These are phyloP conservation scores for Microsporum ferrugineum DNA, from an alignment of 2,329 filamentous ascomycete species.

Conservation along the genomic window DNA sequence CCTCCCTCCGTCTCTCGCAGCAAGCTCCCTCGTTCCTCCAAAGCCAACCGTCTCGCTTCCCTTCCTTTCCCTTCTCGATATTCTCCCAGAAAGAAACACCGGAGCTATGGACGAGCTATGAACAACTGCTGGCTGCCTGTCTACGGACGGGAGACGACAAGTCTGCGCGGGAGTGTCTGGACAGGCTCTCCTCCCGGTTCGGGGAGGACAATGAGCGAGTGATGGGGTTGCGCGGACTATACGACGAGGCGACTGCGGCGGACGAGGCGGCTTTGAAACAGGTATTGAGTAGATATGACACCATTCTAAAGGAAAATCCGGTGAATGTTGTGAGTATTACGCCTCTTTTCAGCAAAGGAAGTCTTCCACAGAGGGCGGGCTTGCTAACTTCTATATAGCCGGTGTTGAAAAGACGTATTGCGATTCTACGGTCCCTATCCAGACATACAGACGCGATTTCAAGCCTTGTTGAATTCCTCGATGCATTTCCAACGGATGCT, in stretches of 20 bases:
- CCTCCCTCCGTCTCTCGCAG: conserved; percentile 34
- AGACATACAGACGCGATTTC: conserved; percentile 60
- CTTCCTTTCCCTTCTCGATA: conserved; percentile 43
- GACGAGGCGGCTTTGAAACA: conserved; percentile 53
- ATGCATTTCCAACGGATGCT: conserved; percentile 75
- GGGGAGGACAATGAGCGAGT: conserved; percentile 74
- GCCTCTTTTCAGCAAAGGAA: neutral
- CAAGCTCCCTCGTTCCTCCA: conserved; percentile 33
- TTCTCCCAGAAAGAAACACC: conserved; percentile 52
- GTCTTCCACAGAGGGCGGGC: neutral
- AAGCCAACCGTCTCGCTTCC: conserved; percentile 38
- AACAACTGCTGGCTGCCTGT: conserved; percentile 75
- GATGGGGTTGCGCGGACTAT: conserved; percentile 68
- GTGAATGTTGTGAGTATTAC: conserved; percentile 57
- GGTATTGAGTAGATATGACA: conserved; percentile 67
- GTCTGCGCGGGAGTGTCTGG: conserved; percentile 62
- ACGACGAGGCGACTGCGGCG: conserved; percentile 69
- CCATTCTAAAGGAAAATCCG: conserved; percentile 58
- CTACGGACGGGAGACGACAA: conserved; percentile 73
- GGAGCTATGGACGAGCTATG: conserved; percentile 73
- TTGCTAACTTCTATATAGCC: conserved; percentile 41
- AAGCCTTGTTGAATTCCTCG: conserved; percentile 62
- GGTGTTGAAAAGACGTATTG: conserved; percentile 72
- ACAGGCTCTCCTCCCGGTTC: conserved; percentile 67
- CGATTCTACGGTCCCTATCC: conserved; percentile 64